A percentile compares a stretch with the other conserved stretches of the same genome.
These are phyloP conservation scores for Thuja plicata DNA, from an alignment of 83 land plant species.

Conservation along the genomic window DNA sequence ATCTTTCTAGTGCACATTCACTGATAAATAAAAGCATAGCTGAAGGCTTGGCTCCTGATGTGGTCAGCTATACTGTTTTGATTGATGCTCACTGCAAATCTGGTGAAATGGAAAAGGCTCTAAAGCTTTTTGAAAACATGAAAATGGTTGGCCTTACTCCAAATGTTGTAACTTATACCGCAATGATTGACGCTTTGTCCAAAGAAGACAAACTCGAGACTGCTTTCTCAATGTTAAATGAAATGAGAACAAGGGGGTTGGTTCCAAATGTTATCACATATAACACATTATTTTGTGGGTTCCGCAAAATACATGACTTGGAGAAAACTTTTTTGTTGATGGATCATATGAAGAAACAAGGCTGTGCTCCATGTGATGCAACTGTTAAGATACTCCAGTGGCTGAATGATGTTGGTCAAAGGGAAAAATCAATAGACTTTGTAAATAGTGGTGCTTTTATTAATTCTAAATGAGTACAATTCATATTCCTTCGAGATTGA, in stretches of 20 bases:
- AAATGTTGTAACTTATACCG: slow-evolving; percentile 59
- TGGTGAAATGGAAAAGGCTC: slow-evolving; percentile 41
- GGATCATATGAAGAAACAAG: not conserved
- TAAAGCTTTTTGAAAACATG: slow-evolving; percentile 47
- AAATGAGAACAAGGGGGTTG: slow-evolving; percentile 30
- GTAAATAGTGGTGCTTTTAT: too few species aligned
- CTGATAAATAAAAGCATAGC: slow-evolving; percentile 38
- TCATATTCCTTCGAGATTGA: too few species aligned
- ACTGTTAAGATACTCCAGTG: not conserved
- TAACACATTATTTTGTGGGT: not conserved
- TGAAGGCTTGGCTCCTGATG: slow-evolving; percentile 34
- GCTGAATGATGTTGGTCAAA: too few species aligned
- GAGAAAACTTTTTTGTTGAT: not conserved
- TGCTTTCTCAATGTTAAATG: slow-evolving; percentile 49
- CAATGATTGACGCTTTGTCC: slow-evolving; percentile 45
- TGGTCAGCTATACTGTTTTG: slow-evolving; percentile 49
- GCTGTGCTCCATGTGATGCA: not conserved
- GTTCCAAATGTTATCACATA: not conserved
- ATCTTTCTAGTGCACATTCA: slow-evolving; percentile 31
- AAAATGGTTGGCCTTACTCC: slow-evolving; percentile 24
- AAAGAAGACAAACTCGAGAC: slow-evolving; percentile 29
- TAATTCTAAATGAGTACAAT: too few species aligned
- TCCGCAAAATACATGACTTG: not conserved
- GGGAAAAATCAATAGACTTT: too few species aligned
- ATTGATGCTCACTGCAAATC: too few species aligned